phyloP scores from a whole-genome alignment of 495 filamentous ascomycete genomes.

The Penicillium longicatenatum region DNA sequence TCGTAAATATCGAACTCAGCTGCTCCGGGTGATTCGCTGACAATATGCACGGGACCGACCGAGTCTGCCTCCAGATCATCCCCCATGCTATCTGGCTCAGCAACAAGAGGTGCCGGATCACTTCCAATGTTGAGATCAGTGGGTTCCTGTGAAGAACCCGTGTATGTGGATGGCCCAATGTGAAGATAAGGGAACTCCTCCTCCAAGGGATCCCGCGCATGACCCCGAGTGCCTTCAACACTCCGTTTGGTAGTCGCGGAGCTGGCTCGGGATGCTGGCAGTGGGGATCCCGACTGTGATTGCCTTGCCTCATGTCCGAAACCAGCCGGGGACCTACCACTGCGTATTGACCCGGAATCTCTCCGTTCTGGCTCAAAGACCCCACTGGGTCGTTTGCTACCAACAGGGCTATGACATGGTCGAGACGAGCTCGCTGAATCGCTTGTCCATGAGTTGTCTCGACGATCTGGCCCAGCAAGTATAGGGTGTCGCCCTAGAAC shows the following conservation, averaged over 20 bases:
- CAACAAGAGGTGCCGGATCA: constrained; percentile 20
- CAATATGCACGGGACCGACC: constrained; percentile 38
- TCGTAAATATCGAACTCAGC: constrained; percentile 88
- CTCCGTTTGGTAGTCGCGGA: constrained; percentile 45
- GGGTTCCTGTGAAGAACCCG: constrained; percentile 25
- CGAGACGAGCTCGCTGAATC: constrained; percentile 22
- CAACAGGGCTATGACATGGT: constrained; percentile 19
- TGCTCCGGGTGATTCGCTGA: constrained; percentile 80
- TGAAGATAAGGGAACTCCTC: constrained; percentile 67
- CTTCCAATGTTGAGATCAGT: constrained; percentile 13
- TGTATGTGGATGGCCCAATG: constrained; percentile 64
- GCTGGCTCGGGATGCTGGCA: constrained; percentile 37
- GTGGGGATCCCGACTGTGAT: constrained; percentile 29
- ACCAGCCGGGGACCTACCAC: constrained; percentile 23
- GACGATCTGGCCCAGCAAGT: constrained; percentile 42
- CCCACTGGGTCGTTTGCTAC: constrained; percentile 21
- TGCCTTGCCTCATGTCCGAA: constrained; percentile 7
- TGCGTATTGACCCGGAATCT: constrained; percentile 34
- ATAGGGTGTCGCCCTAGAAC: constrained; percentile 50
- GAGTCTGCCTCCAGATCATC: constrained; percentile 22
- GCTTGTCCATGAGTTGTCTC: constrained; percentile 22
- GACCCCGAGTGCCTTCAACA: constrained; percentile 56
- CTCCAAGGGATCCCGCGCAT: constrained; percentile 64
- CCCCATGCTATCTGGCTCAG: constrained; percentile 29
- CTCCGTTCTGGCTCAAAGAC: constrained; percentile 28